These are phyloP conservation scores for Trifolium subterraneum DNA, from an alignment of 306 rosid genomes.

Conservation along the genomic window DNA sequence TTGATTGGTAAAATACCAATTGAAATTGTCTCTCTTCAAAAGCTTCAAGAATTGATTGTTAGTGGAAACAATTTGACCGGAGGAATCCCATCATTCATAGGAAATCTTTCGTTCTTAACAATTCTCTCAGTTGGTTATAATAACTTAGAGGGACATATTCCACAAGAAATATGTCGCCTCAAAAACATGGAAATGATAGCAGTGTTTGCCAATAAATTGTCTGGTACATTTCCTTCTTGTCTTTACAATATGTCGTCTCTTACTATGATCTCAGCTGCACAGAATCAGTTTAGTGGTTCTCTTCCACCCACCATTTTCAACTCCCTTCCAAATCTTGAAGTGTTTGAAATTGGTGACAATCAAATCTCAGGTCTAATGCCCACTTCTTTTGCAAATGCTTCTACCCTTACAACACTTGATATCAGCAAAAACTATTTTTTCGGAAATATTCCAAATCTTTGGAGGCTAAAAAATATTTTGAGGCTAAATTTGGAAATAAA, in stretches of 20 bases:
- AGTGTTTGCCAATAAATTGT: not conserved
- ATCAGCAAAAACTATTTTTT: not conserved
- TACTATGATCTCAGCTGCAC: not conserved
- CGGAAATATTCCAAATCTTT: conserved; percentile 14
- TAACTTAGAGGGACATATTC: conserved; percentile 2
- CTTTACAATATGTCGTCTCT: conserved; percentile 11
- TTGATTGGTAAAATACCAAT: conserved; percentile 23
- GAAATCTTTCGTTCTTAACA: conserved; percentile 1
- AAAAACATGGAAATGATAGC: not conserved
- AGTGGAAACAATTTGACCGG: not conserved
- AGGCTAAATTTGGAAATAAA: not conserved
- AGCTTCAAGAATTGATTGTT: not conserved
- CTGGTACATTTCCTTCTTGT: conserved; percentile 18
- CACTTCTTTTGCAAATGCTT: conserved; percentile 9
- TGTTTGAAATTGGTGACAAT: not conserved
- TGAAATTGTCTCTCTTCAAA: conserved; percentile 30
- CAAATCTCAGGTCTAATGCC: conserved; percentile 14
- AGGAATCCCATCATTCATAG: not conserved
- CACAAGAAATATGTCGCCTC: not conserved
- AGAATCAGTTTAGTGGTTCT: not conserved
- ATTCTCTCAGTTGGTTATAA: not conserved
- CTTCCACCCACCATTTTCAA: conserved; percentile 1
- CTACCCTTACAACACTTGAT: not conserved
- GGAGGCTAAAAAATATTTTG: not conserved
- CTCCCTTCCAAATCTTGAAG: not conserved